A percentile compares a stretch with the other conserved stretches of the same genome.
These are phyloP conservation scores for Triticum aestivum DNA, from an alignment of 176 grass and related monocot genomes.

Conservation along the genomic window DNA sequence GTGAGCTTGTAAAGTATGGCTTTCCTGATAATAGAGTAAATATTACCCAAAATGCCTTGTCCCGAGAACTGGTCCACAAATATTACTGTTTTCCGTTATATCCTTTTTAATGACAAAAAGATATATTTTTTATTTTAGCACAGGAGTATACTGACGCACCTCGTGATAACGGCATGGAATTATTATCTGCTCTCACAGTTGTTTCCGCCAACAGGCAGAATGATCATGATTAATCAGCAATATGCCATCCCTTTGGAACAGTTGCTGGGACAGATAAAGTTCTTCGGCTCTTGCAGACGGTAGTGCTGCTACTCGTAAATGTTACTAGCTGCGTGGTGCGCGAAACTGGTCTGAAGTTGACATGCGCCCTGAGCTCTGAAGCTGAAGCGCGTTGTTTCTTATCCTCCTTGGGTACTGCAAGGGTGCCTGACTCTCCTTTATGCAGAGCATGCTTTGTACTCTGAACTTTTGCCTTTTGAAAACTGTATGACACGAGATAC, in stretches of 20 bases:
- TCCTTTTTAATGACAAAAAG: not conserved
- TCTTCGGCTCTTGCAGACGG: not conserved
- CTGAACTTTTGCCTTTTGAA: not conserved
- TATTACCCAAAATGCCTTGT: constrained; percentile 8
- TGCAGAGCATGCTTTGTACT: not conserved
- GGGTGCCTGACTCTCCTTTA: not conserved
- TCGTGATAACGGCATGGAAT: not conserved
- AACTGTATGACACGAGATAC: not conserved
- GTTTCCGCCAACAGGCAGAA: not conserved
- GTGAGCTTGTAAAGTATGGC: not conserved
- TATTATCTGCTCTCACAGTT: constrained; percentile 28
- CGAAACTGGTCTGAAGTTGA: not conserved
- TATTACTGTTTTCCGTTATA: not conserved
- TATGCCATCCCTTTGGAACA: not conserved
- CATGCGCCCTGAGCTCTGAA: not conserved
- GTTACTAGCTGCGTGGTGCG: not conserved
- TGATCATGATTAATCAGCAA: too few relatives aligned
- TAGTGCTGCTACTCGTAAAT: not conserved
- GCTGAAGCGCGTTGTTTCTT: not conserved
- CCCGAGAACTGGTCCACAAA: not conserved
- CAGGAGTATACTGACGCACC: not conserved
- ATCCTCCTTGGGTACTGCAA: too few relatives aligned
- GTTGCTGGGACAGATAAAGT: not conserved
- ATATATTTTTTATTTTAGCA: not conserved
- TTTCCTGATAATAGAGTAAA: not conserved